Conservation (phyloP, 371 early-diverging fungal species). For the Polyrhizophydium stewartii region DNA sequence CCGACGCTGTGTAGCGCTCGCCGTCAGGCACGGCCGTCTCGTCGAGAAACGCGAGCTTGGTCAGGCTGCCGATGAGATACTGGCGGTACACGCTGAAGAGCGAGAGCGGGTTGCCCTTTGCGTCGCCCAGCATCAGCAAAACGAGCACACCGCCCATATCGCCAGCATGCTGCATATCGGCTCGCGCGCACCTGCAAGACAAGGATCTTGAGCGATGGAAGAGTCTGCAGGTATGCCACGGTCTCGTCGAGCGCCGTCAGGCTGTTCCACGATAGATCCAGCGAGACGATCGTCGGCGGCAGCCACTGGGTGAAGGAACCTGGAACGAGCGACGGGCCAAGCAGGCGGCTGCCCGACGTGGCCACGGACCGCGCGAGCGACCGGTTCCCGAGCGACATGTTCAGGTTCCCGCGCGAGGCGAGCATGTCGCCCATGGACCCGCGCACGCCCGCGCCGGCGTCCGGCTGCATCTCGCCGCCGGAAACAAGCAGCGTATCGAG, state of each 20-base stretch:
- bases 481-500: not conserved
- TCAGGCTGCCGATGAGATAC: conserved; percentile 5
- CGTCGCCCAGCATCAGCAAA: not conserved
- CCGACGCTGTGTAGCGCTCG: not conserved
- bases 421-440: too few species aligned
- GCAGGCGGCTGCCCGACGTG: too few species aligned
- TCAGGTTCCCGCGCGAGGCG: too few species aligned
- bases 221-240: conserved; percentile 1
- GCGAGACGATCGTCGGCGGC: conserved; percentile 9
- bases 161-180: not conserved
- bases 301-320: too few species aligned
- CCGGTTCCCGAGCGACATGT: too few species aligned
- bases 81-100: conserved; percentile 13
- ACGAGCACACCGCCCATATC: not conserved
- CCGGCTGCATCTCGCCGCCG: too few species aligned
- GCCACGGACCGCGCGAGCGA: too few species aligned
- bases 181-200: conserved; percentile 11
- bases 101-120: conserved; percentile 15
- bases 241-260: conserved; percentile 13
- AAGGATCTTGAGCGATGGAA: conserved; percentile 16
- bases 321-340: too few species aligned
- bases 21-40: conserved; percentile 9
- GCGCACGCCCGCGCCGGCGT: too few species aligned
- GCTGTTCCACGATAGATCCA: conserved; percentile 20
- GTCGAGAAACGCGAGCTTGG: conserved; percentile 10